These are phyloP conservation scores for Sodiomyces alkalinus DNA, from an alignment of 2,329 filamentous ascomycete genomes.

Conservation along the genomic window DNA sequence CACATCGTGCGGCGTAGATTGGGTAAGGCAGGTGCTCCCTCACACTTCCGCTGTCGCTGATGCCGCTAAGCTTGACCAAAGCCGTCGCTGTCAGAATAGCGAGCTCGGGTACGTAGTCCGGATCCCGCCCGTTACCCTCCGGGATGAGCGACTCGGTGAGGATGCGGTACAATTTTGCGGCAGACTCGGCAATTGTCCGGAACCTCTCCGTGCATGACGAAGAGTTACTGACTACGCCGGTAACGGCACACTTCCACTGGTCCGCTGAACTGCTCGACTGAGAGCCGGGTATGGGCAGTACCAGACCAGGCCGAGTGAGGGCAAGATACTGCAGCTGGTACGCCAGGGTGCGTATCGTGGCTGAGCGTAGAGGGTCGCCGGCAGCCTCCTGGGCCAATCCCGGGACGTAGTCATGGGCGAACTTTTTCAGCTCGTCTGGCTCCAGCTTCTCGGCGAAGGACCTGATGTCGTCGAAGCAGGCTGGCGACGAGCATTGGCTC, in stretches of 20 bases:
- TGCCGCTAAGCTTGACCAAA: conserved; percentile 12
- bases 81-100: conserved; percentile 19
- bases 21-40: conserved; percentile 6
- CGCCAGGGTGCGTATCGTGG: conserved; percentile 18
- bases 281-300: too few species aligned
- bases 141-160: conserved; percentile 2
- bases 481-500: conserved; percentile 18
- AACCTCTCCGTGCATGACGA: conserved; percentile 3
- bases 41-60: conserved; percentile 1
- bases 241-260: conserved; percentile 7
- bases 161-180: conserved; percentile 4
- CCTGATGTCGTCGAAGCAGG: conserved; percentile 33
- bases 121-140: not conserved
- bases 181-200: conserved; percentile 5
- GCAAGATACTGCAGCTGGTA: conserved; percentile 29
- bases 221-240: conserved; percentile 1
- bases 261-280: conserved; percentile 23
- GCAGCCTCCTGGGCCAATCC: conserved; percentile 15
- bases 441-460: conserved; percentile 25
- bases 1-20: conserved; percentile 7
- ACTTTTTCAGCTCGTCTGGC: conserved; percentile 20
- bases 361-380: conserved; percentile 10
- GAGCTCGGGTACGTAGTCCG: conserved; percentile 15
- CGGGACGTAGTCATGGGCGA: conserved; percentile 22
- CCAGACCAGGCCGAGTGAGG: conserved; percentile 5